A percentile compares a stretch with the other conserved stretches of the same genome.
These are phyloP conservation scores for Hypocreales sp. DNA, from an alignment of 2,329 filamentous ascomycete species.

Conservation along the genomic window DNA sequence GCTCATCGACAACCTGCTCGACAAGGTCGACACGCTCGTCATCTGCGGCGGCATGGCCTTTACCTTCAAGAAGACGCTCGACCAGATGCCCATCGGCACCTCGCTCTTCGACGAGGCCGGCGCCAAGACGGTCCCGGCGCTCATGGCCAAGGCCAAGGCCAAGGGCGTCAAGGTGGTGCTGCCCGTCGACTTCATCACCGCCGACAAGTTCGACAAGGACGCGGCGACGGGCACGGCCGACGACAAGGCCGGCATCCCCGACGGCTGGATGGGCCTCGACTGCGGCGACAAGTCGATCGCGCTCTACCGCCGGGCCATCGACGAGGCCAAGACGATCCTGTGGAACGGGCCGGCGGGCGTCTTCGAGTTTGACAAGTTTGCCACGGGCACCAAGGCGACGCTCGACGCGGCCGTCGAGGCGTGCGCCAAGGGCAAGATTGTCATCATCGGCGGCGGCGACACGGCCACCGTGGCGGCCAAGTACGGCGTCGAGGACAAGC, in stretches of 20 bases:
- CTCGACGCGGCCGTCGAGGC: conserved; percentile 78
- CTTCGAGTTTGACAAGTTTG: conserved; percentile 94
- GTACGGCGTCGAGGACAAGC: conserved; percentile 89
- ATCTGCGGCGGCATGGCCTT: conserved; percentile 98
- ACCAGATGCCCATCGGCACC: conserved; percentile 77
- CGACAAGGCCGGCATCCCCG: conserved; percentile 78
- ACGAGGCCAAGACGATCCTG: conserved; percentile 84
- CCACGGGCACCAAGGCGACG: conserved; percentile 79
- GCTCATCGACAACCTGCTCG: conserved; percentile 95
- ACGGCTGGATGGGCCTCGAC: conserved; percentile 97
- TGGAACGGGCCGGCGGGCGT: conserved; percentile 98
- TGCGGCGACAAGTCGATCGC: conserved; percentile 79
- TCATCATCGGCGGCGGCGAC: conserved; percentile 97
- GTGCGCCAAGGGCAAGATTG: conserved; percentile 67
- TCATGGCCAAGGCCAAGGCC: conserved; percentile 92
- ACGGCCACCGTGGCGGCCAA: conserved; percentile 96
- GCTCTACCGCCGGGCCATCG: conserved; percentile 78
- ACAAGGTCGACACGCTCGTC: conserved; percentile 94
- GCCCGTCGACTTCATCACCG: conserved; percentile 88
- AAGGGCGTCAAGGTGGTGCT: conserved; percentile 92
- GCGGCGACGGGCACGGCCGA: conserved; percentile 70
- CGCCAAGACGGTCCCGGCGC: conserved; percentile 72
- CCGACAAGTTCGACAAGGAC: conserved; percentile 83
- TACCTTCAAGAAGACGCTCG: conserved; percentile 99
- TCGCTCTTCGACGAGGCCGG: conserved; percentile 89